These are phyloP conservation scores for Solanum pennellii DNA, from an alignment of 257 asterid genomes.

Conservation along the genomic window DNA sequence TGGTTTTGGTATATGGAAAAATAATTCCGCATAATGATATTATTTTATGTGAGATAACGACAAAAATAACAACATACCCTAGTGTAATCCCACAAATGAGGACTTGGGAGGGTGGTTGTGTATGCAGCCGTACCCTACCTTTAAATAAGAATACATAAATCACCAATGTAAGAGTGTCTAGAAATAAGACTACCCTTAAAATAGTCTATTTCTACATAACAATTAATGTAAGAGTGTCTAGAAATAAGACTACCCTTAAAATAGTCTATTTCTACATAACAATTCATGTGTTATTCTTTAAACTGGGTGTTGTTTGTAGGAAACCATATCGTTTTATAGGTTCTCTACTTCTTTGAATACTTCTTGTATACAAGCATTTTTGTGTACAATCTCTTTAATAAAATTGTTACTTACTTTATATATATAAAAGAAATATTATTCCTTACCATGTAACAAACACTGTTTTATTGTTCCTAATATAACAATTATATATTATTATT, in stretches of 20 bases:
- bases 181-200: neutral
- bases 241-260: neutral
- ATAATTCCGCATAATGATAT: neutral
- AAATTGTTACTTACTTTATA: neutral
- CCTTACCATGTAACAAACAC: neutral
- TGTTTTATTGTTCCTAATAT: neutral
- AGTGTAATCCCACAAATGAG: neutral
- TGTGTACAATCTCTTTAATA: neutral
- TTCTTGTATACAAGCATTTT: neutral
- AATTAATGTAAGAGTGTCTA: neutral
- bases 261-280: neutral
- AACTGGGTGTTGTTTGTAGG: neutral
- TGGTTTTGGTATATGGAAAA: neutral
- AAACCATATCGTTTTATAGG: neutral
- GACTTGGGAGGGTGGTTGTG: neutral
- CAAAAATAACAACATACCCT: neutral
- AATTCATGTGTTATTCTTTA: neutral
- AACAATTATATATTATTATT: neutral
- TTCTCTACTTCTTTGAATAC: neutral
- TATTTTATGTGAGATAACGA: neutral
- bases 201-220: neutral
- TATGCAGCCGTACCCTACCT: neutral
- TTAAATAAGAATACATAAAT: neutral
- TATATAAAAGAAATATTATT: neutral
- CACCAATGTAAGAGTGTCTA: neutral